These are phyloP conservation scores for Rosa rugosa DNA, from an alignment of 306 rosid genomes.

Conservation along the genomic window DNA sequence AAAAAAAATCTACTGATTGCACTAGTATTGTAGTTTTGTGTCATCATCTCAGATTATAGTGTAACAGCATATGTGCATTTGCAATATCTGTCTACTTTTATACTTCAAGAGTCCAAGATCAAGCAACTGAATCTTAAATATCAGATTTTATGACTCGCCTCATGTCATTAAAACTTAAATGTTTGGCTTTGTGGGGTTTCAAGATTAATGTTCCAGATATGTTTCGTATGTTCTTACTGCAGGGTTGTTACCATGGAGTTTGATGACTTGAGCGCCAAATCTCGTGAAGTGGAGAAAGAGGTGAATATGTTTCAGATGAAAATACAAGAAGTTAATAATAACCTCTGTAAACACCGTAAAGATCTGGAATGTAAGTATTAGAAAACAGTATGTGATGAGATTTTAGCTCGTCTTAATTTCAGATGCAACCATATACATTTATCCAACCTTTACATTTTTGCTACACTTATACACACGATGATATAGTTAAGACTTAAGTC, in stretches of 20 bases:
- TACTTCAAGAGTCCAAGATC: background rate
- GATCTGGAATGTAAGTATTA: constrained; percentile 78
- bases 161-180: background rate
- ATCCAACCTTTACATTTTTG: background rate
- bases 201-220: background rate
- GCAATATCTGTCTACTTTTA: background rate
- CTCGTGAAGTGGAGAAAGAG: constrained; percentile 79
- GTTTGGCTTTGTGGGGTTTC: background rate
- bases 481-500: constrained; percentile 7
- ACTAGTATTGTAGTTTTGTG: background rate
- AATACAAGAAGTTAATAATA: constrained; percentile 63
- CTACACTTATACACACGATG: background rate
- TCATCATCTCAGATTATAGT: background rate
- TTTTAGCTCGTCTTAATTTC: constrained; percentile 5
- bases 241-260: constrained; percentile 67
- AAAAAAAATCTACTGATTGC: background rate
- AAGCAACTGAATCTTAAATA: background rate
- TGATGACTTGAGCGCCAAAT: constrained; percentile 67
- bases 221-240: constrained; percentile 16
- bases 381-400: constrained; percentile 3
- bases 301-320: constrained; percentile 76
- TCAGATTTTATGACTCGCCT: background rate
- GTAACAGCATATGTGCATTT: background rate
- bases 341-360: constrained; percentile 61
- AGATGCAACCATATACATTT: constrained; percentile 3